phyloP scores from a whole-genome alignment of 2,329 filamentous ascomycete genomes.

The Fusarium temperatum region DNA sequence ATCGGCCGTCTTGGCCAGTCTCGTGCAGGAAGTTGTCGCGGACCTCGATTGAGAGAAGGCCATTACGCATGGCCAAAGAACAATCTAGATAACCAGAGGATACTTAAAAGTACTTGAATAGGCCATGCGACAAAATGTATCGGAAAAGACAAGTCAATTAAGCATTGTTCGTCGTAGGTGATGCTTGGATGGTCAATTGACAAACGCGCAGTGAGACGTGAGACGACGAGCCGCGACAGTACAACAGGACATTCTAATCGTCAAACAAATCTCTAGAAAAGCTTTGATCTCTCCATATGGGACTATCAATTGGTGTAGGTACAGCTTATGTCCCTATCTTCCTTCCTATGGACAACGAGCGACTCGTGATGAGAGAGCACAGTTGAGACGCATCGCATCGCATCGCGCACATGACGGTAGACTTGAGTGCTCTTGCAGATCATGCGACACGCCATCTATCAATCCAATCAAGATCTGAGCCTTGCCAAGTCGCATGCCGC shows the following conservation, averaged over 20 bases:
- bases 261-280: accelerated
- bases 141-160: accelerated
- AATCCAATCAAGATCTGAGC: neutral
- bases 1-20: neutral
- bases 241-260: too few relatives aligned
- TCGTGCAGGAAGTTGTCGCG: neutral
- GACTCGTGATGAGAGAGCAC: neutral
- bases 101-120: too few relatives aligned
- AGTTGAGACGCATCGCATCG: neutral
- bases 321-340: neutral
- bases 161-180: neutral
- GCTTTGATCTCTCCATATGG: accelerated
- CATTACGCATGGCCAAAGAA: too few relatives aligned
- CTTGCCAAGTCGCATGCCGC: neutral
- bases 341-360: neutral
- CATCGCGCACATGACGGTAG: neutral
- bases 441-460: accelerated
- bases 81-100: too few relatives aligned
- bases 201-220: too few relatives aligned
- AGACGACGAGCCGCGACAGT: too few relatives aligned
- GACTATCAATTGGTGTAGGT: accelerated
- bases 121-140: accelerated
- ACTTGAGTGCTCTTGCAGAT: neutral
- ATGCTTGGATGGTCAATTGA: neutral
- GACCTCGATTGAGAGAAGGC: neutral